Evolutionary conservation across 192 early-diverging fungal species (phyloP).

Genomic region (Coemansia sp.): DNA sequence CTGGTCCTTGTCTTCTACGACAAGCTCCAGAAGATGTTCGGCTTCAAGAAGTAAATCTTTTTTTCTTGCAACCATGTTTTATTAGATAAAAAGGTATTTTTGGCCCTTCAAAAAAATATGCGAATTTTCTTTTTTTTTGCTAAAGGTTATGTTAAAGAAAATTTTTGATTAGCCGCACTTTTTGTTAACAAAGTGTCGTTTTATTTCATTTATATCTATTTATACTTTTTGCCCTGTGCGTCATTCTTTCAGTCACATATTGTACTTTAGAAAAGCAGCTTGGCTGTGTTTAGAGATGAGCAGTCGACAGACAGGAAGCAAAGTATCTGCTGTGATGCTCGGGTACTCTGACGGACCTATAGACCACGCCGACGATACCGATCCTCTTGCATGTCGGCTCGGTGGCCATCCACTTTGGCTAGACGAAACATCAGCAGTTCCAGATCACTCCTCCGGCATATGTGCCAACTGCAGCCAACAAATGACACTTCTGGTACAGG

Average conservation of each 20-base stretch:
- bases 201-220: too few species aligned
- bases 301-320: background rate
- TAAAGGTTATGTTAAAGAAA: too few species aligned
- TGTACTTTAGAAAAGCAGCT: background rate
- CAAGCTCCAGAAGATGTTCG: conserved; percentile 60
- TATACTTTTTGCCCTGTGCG: too few species aligned
- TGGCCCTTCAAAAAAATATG: too few species aligned
- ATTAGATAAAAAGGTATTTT: background rate
- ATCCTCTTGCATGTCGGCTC: conserved; percentile 33
- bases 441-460: conserved; percentile 3
- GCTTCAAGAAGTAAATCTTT: conserved; percentile 17
- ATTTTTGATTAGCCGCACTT: too few species aligned
- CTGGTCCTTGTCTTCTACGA: conserved; percentile 77
- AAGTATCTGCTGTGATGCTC: conserved; percentile 9
- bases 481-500: conserved; percentile 72
- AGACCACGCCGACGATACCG: conserved; percentile 11
- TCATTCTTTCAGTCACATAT: too few species aligned
- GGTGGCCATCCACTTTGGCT: conserved; percentile 46
- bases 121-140: background rate
- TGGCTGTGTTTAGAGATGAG: background rate
- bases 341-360: conserved; percentile 41
- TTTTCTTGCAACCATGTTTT: background rate
- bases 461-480: conserved; percentile 62
- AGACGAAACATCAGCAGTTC: conserved; percentile 25
- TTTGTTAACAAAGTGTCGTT: too few species aligned